Conservation (phyloP, 2,329 filamentous ascomycete genomes). For the Exutisphaerella laricina region DNA sequence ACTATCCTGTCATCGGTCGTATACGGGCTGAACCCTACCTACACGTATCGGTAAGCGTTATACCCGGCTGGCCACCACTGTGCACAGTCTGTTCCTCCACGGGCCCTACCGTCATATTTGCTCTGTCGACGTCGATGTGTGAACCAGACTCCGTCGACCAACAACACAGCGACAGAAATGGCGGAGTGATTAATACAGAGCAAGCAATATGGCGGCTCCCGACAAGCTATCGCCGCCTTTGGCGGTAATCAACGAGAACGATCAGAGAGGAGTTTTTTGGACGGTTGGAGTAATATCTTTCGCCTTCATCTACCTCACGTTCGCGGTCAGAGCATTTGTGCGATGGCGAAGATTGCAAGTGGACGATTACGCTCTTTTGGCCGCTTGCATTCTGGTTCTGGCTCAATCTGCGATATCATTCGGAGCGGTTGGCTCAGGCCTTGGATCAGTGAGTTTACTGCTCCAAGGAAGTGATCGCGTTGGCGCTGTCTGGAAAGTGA, state of each 20-base stretch:
- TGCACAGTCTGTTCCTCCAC: too few species aligned
- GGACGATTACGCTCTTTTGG: slow-evolving; percentile 13
- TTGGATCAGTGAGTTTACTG: slow-evolving; percentile 5
- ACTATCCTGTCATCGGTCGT: too few species aligned
- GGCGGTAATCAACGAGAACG: slow-evolving; percentile 8
- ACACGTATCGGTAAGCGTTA: too few species aligned
- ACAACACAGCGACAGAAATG: neutral
- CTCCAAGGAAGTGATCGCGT: neutral
- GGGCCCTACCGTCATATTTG: too few species aligned
- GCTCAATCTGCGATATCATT: slow-evolving; percentile 7
- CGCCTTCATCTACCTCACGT: slow-evolving; percentile 11
- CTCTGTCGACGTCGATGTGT: neutral
- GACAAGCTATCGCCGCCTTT: slow-evolving; percentile 11
- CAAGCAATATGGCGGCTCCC: slow-evolving; percentile 1
- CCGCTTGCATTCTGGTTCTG: slow-evolving; percentile 12
- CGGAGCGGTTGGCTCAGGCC: slow-evolving; percentile 10
- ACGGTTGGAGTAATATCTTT: slow-evolving; percentile 12
- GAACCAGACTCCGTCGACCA: neutral
- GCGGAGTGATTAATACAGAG: neutral
- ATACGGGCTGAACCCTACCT: too few species aligned
- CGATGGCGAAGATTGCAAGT: slow-evolving; percentile 14
- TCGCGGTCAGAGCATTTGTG: slow-evolving; percentile 11
- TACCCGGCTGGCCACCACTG: too few species aligned
- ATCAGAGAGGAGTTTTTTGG: slow-evolving; percentile 14
- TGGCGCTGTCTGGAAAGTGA: slow-evolving; percentile 10